These are phyloP conservation scores for Penicillium digitatum DNA, from an alignment of 2,329 filamentous ascomycete genomes.

Conservation along the genomic window DNA sequence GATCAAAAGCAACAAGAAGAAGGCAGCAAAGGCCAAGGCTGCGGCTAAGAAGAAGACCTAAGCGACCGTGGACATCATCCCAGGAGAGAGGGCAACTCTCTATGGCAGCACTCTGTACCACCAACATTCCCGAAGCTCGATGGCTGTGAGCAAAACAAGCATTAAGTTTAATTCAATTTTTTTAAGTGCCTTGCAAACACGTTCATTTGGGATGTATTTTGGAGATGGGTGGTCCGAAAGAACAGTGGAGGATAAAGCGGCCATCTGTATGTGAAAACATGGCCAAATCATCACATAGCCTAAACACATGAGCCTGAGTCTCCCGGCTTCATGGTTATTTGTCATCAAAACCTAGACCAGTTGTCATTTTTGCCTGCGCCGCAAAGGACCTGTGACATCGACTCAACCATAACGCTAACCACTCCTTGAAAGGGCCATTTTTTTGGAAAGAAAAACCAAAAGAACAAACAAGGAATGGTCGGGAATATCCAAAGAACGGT, in stretches of 20 bases:
- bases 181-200: neutral
- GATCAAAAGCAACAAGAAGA: conserved; percentile 98
- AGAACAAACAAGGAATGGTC: neutral
- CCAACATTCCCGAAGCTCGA: neutral
- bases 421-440: too few species aligned
- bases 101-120: conserved; percentile 5
- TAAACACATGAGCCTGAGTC: neutral
- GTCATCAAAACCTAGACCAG: neutral
- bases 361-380: conserved; percentile 2
- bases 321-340: neutral
- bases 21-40: conserved; percentile 86
- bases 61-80: conserved; percentile 19
- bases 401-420: conserved; percentile 3
- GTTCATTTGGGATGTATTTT: neutral
- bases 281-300: neutral
- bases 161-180: conserved; percentile 1
- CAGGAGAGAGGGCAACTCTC: neutral
- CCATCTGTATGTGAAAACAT: neutral
- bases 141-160: conserved; percentile 2
- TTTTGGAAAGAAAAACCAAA: too few species aligned
- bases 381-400: conserved; percentile 1
- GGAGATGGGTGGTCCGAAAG: neutral
- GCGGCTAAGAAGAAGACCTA: conserved; percentile 81
- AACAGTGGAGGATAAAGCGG: neutral
- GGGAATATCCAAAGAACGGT: neutral